Conservation (phyloP, 2,329 filamentous ascomycete species). For the Xylaria sp. region DNA sequence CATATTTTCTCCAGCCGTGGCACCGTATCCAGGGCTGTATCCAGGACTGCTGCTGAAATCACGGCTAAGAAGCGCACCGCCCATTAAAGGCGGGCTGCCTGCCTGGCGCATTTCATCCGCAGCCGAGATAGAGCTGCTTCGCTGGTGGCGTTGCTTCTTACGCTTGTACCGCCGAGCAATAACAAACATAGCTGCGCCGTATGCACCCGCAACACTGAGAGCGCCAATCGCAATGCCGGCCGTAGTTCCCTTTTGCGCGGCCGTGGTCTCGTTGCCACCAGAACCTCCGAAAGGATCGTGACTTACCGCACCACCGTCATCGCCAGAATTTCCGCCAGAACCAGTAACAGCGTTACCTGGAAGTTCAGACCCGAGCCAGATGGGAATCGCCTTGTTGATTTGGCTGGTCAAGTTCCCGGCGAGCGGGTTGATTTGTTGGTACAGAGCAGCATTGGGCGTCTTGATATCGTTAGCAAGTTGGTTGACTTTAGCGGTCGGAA, state of each 20-base stretch:
- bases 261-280: conserved; percentile 56
- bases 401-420: conserved; percentile 78
- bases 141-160: conserved; percentile 80
- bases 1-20: conserved; percentile 53
- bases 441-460: conserved; percentile 77
- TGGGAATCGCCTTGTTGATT: conserved; percentile 85
- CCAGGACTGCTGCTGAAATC: conserved; percentile 56
- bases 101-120: conserved; percentile 65
- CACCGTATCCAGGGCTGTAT: conserved; percentile 57
- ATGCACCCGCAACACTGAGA: conserved; percentile 81
- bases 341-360: conserved; percentile 54
- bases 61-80: conserved; percentile 69
- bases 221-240: conserved; percentile 80
- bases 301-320: conserved; percentile 48
- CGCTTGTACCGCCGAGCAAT: conserved; percentile 90
- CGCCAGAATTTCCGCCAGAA: conserved; percentile 51
- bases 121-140: conserved; percentile 76
- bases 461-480: conserved; percentile 75
- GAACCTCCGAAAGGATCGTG: conserved; percentile 56
- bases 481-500: conserved; percentile 76
- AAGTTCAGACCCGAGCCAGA: conserved; percentile 59
- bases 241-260: conserved; percentile 70
- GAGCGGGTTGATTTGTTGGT: conserved; percentile 74
- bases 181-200: conserved; percentile 94
- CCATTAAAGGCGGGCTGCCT: conserved; percentile 73